Conservation (phyloP, 164 flowering plant genomes). For the Magnolia officinalis region DNA sequence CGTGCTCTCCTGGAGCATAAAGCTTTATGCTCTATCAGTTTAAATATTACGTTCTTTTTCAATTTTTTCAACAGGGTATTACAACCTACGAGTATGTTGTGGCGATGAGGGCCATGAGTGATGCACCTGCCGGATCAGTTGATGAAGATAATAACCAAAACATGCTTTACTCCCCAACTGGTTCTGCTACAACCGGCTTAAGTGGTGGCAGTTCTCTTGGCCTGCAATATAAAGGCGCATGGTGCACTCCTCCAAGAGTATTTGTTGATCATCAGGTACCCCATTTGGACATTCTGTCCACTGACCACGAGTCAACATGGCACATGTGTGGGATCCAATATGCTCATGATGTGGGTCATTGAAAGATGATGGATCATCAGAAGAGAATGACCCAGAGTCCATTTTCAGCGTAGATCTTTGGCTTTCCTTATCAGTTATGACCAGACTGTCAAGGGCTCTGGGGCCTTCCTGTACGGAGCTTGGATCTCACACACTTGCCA, state of each 20-base stretch:
- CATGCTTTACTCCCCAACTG: conserved; percentile 65
- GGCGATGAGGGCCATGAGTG: conserved; percentile 92
- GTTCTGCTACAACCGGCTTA: conserved; percentile 87
- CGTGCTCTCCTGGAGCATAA: neutral
- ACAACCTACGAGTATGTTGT: conserved; percentile 97
- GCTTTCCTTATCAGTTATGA: neutral
- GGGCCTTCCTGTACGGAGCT: neutral
- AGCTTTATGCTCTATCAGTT: neutral
- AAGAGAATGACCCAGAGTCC: neutral
- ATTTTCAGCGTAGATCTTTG: neutral
- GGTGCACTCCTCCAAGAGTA: conserved; percentile 97
- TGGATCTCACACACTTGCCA: neutral
- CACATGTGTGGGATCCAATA: neutral
- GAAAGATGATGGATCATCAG: too few species aligned
- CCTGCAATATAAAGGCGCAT: conserved; percentile 79
- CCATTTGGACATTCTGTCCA: neutral
- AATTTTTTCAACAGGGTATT: conserved; percentile 53
- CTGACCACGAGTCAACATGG: neutral
- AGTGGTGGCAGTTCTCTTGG: conserved; percentile 96
- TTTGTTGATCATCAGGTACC: conserved; percentile 94
- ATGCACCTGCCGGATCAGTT: conserved; percentile 66
- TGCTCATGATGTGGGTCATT: neutral
- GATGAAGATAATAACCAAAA: conserved; percentile 59
- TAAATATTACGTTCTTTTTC: neutral
- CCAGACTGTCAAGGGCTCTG: neutral